Evolutionary conservation across 2,329 filamentous ascomycete species (phyloP), one percentile per base, ranked within the genome.

Genomic region (Metarhizium guizhouense): DNA sequence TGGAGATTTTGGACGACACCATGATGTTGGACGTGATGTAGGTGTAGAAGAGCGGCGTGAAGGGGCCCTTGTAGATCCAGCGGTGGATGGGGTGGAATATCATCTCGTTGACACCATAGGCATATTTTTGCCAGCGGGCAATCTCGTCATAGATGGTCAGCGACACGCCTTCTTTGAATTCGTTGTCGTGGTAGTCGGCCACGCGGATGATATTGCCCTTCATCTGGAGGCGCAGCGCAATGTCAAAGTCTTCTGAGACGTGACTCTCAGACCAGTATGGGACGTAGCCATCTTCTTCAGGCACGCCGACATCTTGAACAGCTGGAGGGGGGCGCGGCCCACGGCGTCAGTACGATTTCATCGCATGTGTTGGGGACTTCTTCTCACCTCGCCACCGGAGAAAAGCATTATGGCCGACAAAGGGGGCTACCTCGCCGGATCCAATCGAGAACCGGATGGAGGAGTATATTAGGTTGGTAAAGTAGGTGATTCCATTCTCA

Each of bases 221-320:
- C 59, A 81, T 83, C 68, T 91, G 87, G 4, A 90, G 76, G 40
- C 87, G 84, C 1, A 91, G 76, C 11, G 84, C 80, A 71, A 90
- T 87, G 58, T 90, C 87, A 54, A 90, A 90, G 63, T 91, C 87
- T 59, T 91, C 87, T 0, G 86, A 90, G 0, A 91, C 87, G 62
- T 87, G 85, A 4, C 77, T 78, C 66, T 90, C 87, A 7, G 86
- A 88, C 87, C 87, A 90, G 71, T 82, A 89, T 62, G 85, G 83
- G 14, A 83, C 79, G 60, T 83, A 77, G 11, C 78, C 80, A 53
- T 83, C 66, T 2, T 58, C 45, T 40, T 57, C 55, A 14, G 50
- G n/a, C 20, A 54, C 54, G 4, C 56, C 65, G 6, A 70, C 69
- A 32, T 72, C 68, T 55, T 74, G 71, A 16, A 74, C 56, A 20